Evolutionary conservation across 2,329 filamentous ascomycete species (phyloP).

Genomic region (Ploettnerulaceae sp.): DNA sequence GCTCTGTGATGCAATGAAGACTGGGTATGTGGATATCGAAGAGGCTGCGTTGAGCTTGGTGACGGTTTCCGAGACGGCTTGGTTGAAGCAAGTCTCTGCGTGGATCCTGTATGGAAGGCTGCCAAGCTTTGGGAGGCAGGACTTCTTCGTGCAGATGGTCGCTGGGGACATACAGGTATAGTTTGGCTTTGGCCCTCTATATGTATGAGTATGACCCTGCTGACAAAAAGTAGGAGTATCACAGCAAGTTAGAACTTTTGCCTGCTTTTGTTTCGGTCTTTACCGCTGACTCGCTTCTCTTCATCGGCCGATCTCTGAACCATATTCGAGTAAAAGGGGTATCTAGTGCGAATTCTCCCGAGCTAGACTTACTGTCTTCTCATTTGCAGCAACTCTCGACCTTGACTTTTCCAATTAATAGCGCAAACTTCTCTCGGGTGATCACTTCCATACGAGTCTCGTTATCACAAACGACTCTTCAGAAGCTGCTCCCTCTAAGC

Average conservation of each 20-base stretch:
- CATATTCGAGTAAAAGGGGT: slow-evolving; percentile 62
- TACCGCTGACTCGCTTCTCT: slow-evolving; percentile 79
- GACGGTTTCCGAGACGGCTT: slow-evolving; percentile 77
- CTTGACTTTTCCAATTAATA: slow-evolving; percentile 69
- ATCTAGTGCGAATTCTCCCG: slow-evolving; percentile 39
- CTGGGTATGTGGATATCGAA: slow-evolving; percentile 84
- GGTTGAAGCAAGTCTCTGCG: slow-evolving; percentile 83
- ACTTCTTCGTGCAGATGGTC: slow-evolving; percentile 72
- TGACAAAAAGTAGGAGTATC: slow-evolving; percentile 48
- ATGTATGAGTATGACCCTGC: background rate
- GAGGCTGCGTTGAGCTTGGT: slow-evolving; percentile 68
- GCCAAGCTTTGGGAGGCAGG: slow-evolving; percentile 69
- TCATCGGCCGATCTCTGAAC: slow-evolving; percentile 84
- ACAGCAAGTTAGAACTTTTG: slow-evolving; percentile 54
- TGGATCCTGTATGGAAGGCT: slow-evolving; percentile 89
- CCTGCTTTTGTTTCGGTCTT: slow-evolving; percentile 73
- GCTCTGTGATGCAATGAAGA: slow-evolving; percentile 71
- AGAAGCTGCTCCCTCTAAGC: slow-evolving; percentile 71
- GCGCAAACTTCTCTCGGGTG: slow-evolving; percentile 63
- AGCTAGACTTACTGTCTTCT: slow-evolving; percentile 57
- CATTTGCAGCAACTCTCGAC: slow-evolving; percentile 66
- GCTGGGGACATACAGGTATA: slow-evolving; percentile 36
- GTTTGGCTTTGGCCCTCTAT: background rate
- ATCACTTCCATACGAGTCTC: slow-evolving; percentile 74
- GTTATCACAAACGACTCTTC: slow-evolving; percentile 77